A percentile compares a stretch with the other conserved stretches of the same genome.
phyloP scores from a whole-genome alignment of 208 protist species.

The Acanthamoeba divionensis region DNA sequence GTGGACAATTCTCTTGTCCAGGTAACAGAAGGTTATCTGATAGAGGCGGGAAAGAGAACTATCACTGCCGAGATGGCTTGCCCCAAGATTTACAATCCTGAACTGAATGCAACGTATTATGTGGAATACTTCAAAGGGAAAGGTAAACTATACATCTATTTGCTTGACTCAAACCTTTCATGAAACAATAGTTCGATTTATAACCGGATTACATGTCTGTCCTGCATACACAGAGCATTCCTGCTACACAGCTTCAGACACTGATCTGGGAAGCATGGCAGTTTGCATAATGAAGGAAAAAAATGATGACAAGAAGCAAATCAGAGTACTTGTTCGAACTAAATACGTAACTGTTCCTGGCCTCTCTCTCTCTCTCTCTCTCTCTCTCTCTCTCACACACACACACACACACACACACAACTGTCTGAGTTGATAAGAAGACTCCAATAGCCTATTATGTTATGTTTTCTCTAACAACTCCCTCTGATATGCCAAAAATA shows the following conservation, averaged over 20 bases:
- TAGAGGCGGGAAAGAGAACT: constrained; percentile 16
- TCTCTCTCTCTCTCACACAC: no score
- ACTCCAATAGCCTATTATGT: no score
- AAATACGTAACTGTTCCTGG: not conserved
- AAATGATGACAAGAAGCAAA: not conserved
- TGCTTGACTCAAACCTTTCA: not conserved
- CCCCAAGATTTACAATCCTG: constrained; percentile 15
- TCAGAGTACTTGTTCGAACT: not conserved
- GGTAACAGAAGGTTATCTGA: not conserved
- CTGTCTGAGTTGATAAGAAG: no score
- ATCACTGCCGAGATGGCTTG: not conserved
- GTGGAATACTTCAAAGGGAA: constrained; percentile 45
- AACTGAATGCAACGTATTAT: constrained; percentile 1
- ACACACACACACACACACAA: no score
- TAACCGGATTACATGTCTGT: not conserved
- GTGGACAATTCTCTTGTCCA: not conserved
- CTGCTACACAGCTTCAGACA: constrained; percentile 2
- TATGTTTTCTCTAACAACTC: not conserved
- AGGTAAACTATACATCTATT: not conserved
- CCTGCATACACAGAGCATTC: not conserved
- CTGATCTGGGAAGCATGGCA: not conserved
- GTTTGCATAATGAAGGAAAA: not conserved
- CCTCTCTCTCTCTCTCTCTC: no score
- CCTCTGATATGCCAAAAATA: not conserved
- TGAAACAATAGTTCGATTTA: not conserved